A percentile compares a stretch with the other conserved stretches of the same genome.
Conservation (phyloP, 306 rosid species). For the Potentilla sterilis region DNA sequence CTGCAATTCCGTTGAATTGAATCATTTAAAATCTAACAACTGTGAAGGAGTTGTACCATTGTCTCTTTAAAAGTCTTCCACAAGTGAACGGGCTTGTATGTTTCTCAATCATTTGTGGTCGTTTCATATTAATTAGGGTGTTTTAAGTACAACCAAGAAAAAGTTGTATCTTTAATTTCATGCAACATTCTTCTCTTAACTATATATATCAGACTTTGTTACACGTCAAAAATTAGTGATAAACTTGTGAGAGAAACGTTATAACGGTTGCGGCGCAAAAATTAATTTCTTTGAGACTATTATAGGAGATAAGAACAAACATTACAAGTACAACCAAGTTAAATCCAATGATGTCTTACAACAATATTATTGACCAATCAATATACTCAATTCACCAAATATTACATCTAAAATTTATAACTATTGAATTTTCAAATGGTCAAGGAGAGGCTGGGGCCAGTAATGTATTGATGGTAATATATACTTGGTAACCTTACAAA, state of each 20-base stretch:
- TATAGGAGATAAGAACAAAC: neutral
- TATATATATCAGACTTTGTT: no score
- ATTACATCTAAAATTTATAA: neutral
- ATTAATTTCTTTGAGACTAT: neutral
- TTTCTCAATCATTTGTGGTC: no score
- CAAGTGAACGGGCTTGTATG: no score
- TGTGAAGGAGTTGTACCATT: no score
- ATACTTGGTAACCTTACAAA: conserved; percentile 28
- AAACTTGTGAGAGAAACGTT: neutral
- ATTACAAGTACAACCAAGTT: neutral
- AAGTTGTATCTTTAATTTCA: no score
- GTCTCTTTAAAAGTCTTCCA: no score
- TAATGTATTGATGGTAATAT: conserved; percentile 4
- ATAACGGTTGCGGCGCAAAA: neutral
- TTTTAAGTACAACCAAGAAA: no score
- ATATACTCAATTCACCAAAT: neutral
- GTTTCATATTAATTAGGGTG: no score
- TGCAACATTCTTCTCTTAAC: no score
- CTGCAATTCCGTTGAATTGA: no score
- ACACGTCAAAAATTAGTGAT: no score
- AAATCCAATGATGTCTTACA: neutral
- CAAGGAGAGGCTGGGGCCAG: neutral
- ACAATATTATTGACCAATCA: neutral
- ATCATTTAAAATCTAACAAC: no score
- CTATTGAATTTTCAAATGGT: conserved; percentile 4